Evolutionary conservation across 2,329 filamentous ascomycete genomes (phyloP).

Genomic region (Fusarium concolor): DNA sequence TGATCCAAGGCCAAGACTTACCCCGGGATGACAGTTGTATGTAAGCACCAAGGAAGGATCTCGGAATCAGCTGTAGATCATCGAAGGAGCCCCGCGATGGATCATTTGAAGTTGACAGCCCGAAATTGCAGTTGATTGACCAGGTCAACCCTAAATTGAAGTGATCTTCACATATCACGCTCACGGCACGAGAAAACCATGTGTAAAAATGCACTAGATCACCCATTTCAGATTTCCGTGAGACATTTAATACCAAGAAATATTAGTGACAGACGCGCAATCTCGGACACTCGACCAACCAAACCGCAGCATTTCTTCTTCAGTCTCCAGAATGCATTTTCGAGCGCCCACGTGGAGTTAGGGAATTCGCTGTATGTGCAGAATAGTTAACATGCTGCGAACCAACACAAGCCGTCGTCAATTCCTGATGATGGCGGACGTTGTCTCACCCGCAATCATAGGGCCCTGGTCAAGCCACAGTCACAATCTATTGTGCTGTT

Average conservation of each 20-base stretch:
- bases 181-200: constrained; percentile 31
- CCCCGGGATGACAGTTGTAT: background rate
- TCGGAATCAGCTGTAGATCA: constrained; percentile 34
- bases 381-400: constrained; percentile 16
- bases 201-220: constrained; percentile 8
- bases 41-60: constrained; percentile 22
- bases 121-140: constrained; percentile 2
- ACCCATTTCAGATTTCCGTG: constrained; percentile 10
- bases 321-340: constrained; percentile 13
- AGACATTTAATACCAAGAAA: constrained; percentile 29
- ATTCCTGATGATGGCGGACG: constrained; percentile 6
- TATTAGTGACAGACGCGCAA: constrained; percentile 37
- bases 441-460: constrained; percentile 6
- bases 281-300: constrained; percentile 37
- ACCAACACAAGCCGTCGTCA: constrained; percentile 17
- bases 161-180: constrained; percentile 3
- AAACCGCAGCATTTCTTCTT: constrained; percentile 13
- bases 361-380: constrained; percentile 41
- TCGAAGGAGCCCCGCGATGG: constrained; percentile 19
- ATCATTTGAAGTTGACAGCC: constrained; percentile 7
- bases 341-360: constrained; percentile 43
- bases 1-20: background rate
- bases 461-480: constrained; percentile 27
- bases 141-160: constrained; percentile 2
- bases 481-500: constrained; percentile 9